These are phyloP conservation scores for Schizochytrium sp. DNA, from an alignment of 108 stramenopile species.

Conservation along the genomic window DNA sequence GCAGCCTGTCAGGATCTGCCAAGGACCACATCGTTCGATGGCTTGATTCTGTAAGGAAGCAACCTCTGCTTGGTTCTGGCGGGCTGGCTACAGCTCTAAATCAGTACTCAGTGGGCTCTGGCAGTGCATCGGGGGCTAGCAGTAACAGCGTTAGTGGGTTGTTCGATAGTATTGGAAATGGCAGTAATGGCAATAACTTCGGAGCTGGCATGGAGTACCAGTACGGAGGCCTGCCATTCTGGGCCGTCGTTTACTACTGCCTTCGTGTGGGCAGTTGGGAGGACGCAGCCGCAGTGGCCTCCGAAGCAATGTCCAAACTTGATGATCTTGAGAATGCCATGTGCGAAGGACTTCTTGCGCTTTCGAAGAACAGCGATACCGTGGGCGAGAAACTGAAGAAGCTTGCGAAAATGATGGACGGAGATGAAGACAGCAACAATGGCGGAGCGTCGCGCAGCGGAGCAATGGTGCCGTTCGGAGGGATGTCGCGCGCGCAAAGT, in stretches of 20 bases:
- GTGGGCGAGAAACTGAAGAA: not conserved
- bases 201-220: too few relatives aligned
- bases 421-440: not conserved
- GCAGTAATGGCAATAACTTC: too few relatives aligned
- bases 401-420: not conserved
- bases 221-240: not conserved
- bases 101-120: not conserved
- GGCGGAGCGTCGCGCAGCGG: not conserved
- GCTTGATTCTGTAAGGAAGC: not conserved
- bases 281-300: conserved; percentile 15
- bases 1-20: too few relatives aligned
- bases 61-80: conserved; percentile 15
- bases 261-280: conserved; percentile 36
- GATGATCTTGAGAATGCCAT: conserved; percentile 7
- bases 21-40: not conserved
- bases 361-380: not conserved
- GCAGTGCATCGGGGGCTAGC: not conserved
- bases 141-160: not conserved
- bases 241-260: conserved; percentile 55
- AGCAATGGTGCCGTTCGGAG: not conserved
- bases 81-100: not conserved
- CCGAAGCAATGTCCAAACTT: not conserved
- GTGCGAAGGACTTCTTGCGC: not conserved
- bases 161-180: not conserved
- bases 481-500: too few relatives aligned